These are phyloP conservation scores for Penicillium vulpinum DNA, from an alignment of 2,329 filamentous ascomycete genomes.

Conservation along the genomic window DNA sequence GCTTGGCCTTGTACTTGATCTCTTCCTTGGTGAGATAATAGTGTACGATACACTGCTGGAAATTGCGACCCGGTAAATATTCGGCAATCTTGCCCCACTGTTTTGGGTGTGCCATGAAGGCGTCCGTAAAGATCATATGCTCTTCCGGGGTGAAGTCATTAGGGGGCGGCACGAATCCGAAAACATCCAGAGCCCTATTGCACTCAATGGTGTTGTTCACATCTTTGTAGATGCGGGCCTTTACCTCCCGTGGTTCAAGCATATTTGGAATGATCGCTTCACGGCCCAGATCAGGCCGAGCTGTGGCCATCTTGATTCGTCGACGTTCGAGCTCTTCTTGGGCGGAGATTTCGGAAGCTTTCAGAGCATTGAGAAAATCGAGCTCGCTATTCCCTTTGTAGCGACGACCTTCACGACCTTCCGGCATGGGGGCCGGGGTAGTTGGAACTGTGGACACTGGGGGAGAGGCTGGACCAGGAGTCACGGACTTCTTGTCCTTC, in stretches of 20 bases:
- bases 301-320: constrained; percentile 45
- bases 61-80: constrained; percentile 46
- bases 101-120: constrained; percentile 52
- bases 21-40: constrained; percentile 54
- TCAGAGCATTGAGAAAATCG: constrained; percentile 51
- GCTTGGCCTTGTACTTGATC: constrained; percentile 52
- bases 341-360: constrained; percentile 50
- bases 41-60: constrained; percentile 52
- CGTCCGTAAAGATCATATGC: constrained; percentile 48
- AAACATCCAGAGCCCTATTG: constrained; percentile 43
- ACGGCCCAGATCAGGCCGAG: constrained; percentile 45
- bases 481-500: constrained; percentile 40
- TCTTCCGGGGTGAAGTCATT: constrained; percentile 52
- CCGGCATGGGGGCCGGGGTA: constrained; percentile 34
- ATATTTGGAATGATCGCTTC: constrained; percentile 53
- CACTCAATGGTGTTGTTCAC: constrained; percentile 46
- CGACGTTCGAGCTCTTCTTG: constrained; percentile 50
- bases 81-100: constrained; percentile 55
- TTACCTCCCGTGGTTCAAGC: constrained; percentile 43
- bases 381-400: constrained; percentile 52
- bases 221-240: constrained; percentile 47
- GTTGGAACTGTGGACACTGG: constrained; percentile 35
- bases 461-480: constrained; percentile 38
- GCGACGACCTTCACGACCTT: constrained; percentile 42
- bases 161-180: constrained; percentile 46